Evolutionary conservation across 139 green algal species (phyloP).

Genomic region (Yamagishiella unicocca): DNA sequence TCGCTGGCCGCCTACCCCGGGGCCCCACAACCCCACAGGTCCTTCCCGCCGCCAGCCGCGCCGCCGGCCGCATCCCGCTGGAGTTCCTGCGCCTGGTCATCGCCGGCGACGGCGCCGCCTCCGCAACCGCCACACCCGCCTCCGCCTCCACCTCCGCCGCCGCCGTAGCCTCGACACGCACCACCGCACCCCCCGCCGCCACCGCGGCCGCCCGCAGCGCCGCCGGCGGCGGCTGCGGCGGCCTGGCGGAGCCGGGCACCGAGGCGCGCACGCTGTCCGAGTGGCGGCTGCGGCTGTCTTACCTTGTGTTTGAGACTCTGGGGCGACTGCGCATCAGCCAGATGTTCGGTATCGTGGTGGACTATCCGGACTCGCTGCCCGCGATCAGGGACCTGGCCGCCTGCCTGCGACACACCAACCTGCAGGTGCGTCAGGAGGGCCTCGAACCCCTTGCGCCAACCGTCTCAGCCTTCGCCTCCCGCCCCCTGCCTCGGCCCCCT

Average conservation of each 20-base stretch:
- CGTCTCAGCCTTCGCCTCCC: too few relatives aligned
- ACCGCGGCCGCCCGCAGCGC: not conserved
- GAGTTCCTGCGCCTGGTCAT: constrained; percentile 71
- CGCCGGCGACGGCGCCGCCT: not conserved
- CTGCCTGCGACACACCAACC: constrained; percentile 83
- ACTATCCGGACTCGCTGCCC: constrained; percentile 80
- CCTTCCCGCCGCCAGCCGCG: constrained; percentile 61
- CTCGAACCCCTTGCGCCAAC: too few relatives aligned
- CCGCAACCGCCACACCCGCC: not conserved
- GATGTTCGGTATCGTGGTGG: constrained; percentile 95
- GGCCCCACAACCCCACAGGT: constrained; percentile 20
- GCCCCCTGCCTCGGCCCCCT: too few relatives aligned
- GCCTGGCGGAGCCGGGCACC: constrained; percentile 30
- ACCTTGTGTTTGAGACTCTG: constrained; percentile 82
- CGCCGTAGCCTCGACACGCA: not conserved
- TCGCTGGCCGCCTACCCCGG: not conserved
- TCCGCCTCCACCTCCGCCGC: not conserved
- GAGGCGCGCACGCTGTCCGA: constrained; percentile 48
- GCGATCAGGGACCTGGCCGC: constrained; percentile 76
- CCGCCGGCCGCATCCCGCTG: constrained; percentile 66
- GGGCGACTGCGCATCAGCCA: constrained; percentile 73
- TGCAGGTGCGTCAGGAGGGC: too few relatives aligned
- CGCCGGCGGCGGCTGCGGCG: not conserved
- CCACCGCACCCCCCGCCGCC: not conserved
- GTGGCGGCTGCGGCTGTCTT: constrained; percentile 79